Percentiles rank a stretch among this genome's conserved stretches.
These are phyloP conservation scores for Aspergillus puulaauensis DNA, from an alignment of 2,329 filamentous ascomycete genomes.

Conservation along the genomic window DNA sequence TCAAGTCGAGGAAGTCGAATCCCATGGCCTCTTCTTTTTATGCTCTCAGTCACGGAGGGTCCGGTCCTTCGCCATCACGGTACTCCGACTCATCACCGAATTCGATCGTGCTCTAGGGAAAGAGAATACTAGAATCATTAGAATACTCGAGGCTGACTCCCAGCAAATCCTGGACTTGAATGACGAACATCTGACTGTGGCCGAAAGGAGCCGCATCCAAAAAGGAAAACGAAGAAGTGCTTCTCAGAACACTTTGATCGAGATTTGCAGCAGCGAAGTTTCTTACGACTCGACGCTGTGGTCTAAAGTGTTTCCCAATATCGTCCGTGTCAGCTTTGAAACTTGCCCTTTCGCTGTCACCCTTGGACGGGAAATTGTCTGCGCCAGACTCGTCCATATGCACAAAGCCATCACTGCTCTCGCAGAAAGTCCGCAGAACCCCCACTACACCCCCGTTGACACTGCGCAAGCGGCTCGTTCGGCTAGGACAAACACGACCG, in stretches of 20 bases:
- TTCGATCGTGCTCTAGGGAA: constrained; percentile 89
- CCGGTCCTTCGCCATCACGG: constrained; percentile 85
- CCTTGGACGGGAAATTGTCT: constrained; percentile 86
- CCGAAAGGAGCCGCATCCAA: constrained; percentile 87
- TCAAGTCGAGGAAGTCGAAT: constrained; percentile 94
- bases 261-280: constrained; percentile 91
- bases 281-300: constrained; percentile 93
- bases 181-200: constrained; percentile 78
- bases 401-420: constrained; percentile 78
- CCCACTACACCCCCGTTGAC: constrained; percentile 38
- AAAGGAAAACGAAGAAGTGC: constrained; percentile 84
- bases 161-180: constrained; percentile 88
- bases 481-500: constrained; percentile 62
- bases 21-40: constrained; percentile 93
- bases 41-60: constrained; percentile 93
- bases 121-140: constrained; percentile 77
- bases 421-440: constrained; percentile 67
- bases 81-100: constrained; percentile 86
- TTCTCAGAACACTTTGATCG: constrained; percentile 80
- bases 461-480: constrained; percentile 37
- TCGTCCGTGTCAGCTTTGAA: constrained; percentile 86
- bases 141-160: constrained; percentile 87
- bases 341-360: constrained; percentile 89
- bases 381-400: constrained; percentile 89
- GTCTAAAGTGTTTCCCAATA: constrained; percentile 97